These are phyloP conservation scores for Thuja plicata DNA, from an alignment of 83 land plant genomes.

Conservation along the genomic window DNA sequence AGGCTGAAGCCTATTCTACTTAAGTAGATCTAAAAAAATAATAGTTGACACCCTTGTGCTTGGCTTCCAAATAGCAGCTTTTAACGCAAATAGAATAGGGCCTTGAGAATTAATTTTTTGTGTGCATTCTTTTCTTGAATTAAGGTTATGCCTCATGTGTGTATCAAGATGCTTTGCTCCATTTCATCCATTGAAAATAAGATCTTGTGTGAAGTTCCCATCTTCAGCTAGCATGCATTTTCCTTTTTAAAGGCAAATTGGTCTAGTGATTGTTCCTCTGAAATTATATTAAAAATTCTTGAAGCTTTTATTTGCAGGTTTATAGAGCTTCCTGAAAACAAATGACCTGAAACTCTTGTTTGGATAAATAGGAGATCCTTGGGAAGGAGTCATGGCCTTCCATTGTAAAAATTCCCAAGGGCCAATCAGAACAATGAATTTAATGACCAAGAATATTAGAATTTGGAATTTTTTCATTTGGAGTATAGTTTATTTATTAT, in stretches of 20 bases:
- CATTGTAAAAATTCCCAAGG: not conserved
- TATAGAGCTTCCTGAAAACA: not conserved
- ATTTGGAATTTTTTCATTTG: too few species aligned
- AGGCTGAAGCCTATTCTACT: too few species aligned
- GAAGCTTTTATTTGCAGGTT: not conserved
- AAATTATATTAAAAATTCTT: not conserved
- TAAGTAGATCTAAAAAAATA: too few species aligned
- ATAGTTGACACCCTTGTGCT: too few species aligned
- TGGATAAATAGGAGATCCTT: not conserved
- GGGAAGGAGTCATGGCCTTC: not conserved
- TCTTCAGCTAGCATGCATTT: not conserved
- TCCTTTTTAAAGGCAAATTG: not conserved
- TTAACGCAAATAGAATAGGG: too few species aligned
- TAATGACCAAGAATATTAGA: too few species aligned
- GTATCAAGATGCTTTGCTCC: not conserved
- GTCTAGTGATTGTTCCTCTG: not conserved
- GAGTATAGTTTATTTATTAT: too few species aligned
- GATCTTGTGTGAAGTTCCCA: not conserved
- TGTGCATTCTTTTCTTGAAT: too few species aligned
- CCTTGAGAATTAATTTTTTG: too few species aligned
- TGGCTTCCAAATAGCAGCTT: too few species aligned
- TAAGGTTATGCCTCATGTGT: too few species aligned
- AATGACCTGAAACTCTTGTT: not conserved
- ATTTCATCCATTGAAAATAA: not conserved
- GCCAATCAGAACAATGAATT: not conserved